These are phyloP conservation scores for Glebionis coronaria DNA, from an alignment of 129 eudicot species.

Conservation along the genomic window DNA sequence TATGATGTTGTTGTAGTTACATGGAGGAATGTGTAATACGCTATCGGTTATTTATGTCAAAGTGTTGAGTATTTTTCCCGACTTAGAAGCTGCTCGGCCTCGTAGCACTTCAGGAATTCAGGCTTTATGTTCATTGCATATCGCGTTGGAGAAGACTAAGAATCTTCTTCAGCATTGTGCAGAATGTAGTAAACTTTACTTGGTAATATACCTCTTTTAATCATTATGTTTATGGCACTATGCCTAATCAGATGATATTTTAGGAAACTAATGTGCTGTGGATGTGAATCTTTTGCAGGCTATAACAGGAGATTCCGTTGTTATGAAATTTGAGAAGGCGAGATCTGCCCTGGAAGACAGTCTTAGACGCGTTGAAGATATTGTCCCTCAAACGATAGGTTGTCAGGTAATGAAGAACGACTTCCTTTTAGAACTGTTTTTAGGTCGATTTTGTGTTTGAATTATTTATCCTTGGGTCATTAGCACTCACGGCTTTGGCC, in stretches of 20 bases:
- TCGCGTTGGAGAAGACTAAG: conserved; percentile 89
- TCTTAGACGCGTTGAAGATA: conserved; percentile 82
- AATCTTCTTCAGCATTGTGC: conserved; percentile 90
- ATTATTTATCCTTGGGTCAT: background rate
- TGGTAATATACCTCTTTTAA: conserved; percentile 42
- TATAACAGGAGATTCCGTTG: conserved; percentile 86
- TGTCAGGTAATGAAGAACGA: conserved; percentile 58
- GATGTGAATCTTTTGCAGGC: conserved; percentile 51
- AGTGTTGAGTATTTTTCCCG: conserved; percentile 73
- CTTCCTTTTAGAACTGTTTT: background rate
- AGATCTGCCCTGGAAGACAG: conserved; percentile 76
- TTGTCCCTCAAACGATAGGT: conserved; percentile 87
- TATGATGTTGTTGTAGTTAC: conserved; percentile 58
- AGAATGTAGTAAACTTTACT: conserved; percentile 89
- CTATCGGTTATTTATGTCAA: conserved; percentile 56
- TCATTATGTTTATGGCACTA: background rate
- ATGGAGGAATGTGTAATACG: conserved; percentile 86
- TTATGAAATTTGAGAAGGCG: conserved; percentile 79
- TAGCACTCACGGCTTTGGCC: too few relatives aligned
- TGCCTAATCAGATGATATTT: too few relatives aligned
- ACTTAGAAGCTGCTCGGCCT: conserved; percentile 91
- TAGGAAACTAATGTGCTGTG: background rate
- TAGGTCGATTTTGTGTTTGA: background rate
- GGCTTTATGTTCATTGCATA: conserved; percentile 85
- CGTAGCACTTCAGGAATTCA: conserved; percentile 94